Evolutionary conservation across 140 eudicot genomes (phyloP), one percentile per base, ranked within the genome.

Genomic region (Bidens hawaiensis): DNA sequence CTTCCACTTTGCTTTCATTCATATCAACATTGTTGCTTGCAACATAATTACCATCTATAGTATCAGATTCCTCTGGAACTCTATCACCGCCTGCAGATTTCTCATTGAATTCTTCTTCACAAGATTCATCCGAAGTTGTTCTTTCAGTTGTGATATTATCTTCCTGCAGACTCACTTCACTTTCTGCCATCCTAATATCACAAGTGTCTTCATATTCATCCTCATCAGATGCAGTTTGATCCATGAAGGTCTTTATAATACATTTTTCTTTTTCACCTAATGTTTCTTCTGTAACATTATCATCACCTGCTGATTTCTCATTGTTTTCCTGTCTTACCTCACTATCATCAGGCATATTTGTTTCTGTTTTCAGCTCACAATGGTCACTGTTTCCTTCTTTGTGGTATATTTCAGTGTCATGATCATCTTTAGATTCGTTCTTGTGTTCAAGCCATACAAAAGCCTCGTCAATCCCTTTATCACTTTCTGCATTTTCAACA

Each of bases 151-250:
- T n/a, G n/a, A n/a, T n/a, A n/a, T n/a, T n/a, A n/a, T n/a, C n/a
- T n/a, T n/a, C n/a, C n/a, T n/a, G n/a, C n/a, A n/a, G n/a, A n/a
- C n/a, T n/a, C n/a, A n/a, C n/a, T n/a, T n/a, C n/a, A n/a, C n/a
- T n/a, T n/a, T n/a, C n/a, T n/a, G n/a, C n/a, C n/a, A n/a, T n/a
- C n/a, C n/a, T n/a, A n/a, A n/a, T n/a, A n/a, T n/a, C n/a, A n/a
- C n/a, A n/a, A n/a, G n/a, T n/a, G n/a, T n/a, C 23, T 24, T 65
- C 60, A 19, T 56, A 11, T 41, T 62, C 69, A 45, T 23, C 33
- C 15, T 76, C 81, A 60, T 80, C 83, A 58, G 75, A 57, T 67
- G 42, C 33, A 45, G 30, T 60, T 36, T 58, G 72, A 66, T 41
- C 71, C 25, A 9, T 8, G 2, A 16, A 42, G 33, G 40, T 60